Conservation (phyloP, 371 early-diverging fungal genomes). For the Saksenaea oblongispora region DNA sequence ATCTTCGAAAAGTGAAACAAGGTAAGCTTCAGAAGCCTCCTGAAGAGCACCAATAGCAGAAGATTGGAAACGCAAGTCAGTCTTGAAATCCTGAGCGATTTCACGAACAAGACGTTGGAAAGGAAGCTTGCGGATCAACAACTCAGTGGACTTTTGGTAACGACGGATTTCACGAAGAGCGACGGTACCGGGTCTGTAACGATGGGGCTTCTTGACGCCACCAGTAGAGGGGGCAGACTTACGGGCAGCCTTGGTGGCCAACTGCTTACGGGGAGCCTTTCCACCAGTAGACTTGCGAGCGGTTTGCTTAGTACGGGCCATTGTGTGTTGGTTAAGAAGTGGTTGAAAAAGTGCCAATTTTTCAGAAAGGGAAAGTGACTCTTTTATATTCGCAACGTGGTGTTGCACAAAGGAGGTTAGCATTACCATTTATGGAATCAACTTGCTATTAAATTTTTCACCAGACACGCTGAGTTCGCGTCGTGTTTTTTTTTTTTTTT, state of each 20-base stretch:
- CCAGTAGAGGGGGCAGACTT: constrained; percentile 76
- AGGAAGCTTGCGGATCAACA: constrained; percentile 76
- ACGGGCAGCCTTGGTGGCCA: constrained; percentile 87
- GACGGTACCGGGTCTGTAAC: constrained; percentile 86
- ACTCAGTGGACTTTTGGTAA: constrained; percentile 73
- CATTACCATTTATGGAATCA: neutral
- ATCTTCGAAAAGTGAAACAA: constrained; percentile 90
- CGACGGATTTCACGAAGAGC: constrained; percentile 97
- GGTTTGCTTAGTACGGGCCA: constrained; percentile 89
- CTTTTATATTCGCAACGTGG: neutral
- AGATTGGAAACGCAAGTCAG: constrained; percentile 96
- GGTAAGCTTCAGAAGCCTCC: constrained; percentile 91
- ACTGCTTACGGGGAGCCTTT: constrained; percentile 86
- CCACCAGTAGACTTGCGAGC: constrained; percentile 86
- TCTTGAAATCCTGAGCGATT: constrained; percentile 95
- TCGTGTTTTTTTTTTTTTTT: neutral
- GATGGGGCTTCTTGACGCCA: constrained; percentile 80
- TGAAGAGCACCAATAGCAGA: constrained; percentile 96
- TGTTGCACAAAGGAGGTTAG: neutral
- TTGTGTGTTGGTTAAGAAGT: constrained; percentile 19
- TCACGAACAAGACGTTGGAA: constrained; percentile 97
- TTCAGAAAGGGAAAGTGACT: neutral
- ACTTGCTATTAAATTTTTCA: neutral
- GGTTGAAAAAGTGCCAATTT: constrained; percentile 2
- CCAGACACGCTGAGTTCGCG: neutral